Base-by-base conservation (phyloP, 139 green algal species). In the Coccomyxa sp. region DNA sequence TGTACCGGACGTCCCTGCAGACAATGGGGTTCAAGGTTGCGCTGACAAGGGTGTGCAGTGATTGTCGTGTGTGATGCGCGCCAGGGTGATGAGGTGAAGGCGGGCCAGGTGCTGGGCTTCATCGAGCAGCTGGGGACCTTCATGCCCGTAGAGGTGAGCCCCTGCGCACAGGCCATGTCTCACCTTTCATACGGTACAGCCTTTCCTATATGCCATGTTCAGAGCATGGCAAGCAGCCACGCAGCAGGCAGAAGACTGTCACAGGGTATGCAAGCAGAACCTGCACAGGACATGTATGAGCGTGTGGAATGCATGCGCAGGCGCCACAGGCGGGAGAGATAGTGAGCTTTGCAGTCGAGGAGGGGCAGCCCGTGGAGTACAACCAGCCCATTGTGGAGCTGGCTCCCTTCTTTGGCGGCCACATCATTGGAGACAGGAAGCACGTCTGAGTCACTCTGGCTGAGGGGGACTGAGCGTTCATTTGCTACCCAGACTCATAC, bases 61-160 rank as follows among this genome's bases (percentile, higher is more conserved):
- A 31, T 27, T 36, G 8, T 8, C 22, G 58, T 8, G 18, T 36
- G 16, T 8, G 16, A 33, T 10, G 55, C 68, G 77, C 41, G 55
- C 64, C 79, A 94, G 83, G 93, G 92, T 31, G 89, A 91, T 74
- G 81, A 86, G 73, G 80, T 97, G 37, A 98, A 98, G 86, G 93
- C 92, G 83, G 95, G 95, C 0, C 91, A 97, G 84, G 76, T 81
- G 9, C 68, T 98, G 68, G 90, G 82, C 44, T 98, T 91, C 70
- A 86, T 98, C 44, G 95, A 98, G 90, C 95, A 98, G 91, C 90
- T 98, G 36, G 95, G 95, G n/a, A 98, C 95, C 39, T 92, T 93
- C 76, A 88, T 94, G 36, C 85, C 91, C 9, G 81, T 98, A 75
- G 90, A 97, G 90, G 91, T 94, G 34, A n/a, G n/a, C n/a, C n/a